Evolutionary conservation across 2,329 filamentous ascomycete genomes (phyloP).

Genomic region (Botrytis galanthina): DNA sequence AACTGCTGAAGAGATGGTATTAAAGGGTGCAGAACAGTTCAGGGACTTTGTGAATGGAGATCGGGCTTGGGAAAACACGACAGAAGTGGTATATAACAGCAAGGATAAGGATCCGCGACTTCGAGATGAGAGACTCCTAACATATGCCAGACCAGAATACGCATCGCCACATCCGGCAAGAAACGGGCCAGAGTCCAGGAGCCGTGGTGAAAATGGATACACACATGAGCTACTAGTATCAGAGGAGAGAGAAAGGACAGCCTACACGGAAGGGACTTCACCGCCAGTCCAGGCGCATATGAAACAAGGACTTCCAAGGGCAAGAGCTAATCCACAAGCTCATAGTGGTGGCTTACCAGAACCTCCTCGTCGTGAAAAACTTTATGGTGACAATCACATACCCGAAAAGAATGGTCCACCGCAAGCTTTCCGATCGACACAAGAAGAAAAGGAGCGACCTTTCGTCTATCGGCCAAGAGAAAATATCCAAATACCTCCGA

Average conservation of each 20-base stretch:
- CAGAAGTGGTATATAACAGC: not conserved
- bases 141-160: not conserved
- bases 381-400: not conserved
- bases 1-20: not conserved
- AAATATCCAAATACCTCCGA: not conserved
- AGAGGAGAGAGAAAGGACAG: not conserved
- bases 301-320: not conserved
- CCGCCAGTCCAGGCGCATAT: not conserved
- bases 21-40: not conserved
- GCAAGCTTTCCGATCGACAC: no score
- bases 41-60: not conserved
- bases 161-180: not conserved
- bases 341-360: not conserved
- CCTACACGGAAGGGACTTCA: not conserved
- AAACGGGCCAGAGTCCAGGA: not conserved
- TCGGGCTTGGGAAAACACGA: not conserved
- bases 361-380: not conserved
- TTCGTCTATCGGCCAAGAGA: not conserved
- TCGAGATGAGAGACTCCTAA: not conserved
- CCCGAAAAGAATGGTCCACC: not conserved
- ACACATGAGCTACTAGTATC: not conserved
- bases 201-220: not conserved
- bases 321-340: not conserved
- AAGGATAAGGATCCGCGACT: not conserved
- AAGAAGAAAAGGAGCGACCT: not conserved